Evolutionary conservation across 805 yeast genomes (phyloP), one percentile per base, ranked within the genome.

Genomic region (Starmerella roubikii): DNA sequence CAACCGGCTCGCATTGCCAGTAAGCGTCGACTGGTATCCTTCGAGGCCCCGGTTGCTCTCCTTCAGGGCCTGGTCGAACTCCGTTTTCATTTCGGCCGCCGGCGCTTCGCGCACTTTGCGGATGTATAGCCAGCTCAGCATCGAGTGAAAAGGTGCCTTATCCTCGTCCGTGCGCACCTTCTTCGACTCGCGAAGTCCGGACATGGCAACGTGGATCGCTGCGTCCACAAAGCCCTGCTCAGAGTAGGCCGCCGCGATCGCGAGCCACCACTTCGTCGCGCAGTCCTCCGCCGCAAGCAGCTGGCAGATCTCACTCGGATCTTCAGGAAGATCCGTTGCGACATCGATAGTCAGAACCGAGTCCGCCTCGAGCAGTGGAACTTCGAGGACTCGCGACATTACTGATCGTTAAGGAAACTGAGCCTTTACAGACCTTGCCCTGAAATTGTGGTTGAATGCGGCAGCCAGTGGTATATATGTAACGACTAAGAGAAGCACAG

Each of bases 341-440:
- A 80, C 68, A 53, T 85, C 88, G 49, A 91, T 72, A 37, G 83
- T 78, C 46, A 88, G 94, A 45, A 83, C 80, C 60, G 85, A 94
- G 51, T 78, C 81, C 41, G 77, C 76, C 40, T 71, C 78, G 46
- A 68, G 68, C 54, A 84, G 64, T 31, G 94, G 95, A 53, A 88
- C 78, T 57, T 75, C 80, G 48, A 74, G 53, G 39, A 59, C 55
- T 44, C 57, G 59, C 24, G 55, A 44, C 45, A 33, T 33, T n/a
- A n/a, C n/a, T n/a, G n/a, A n/a, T n/a, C n/a, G n/a, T n/a, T n/a
- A n/a, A n/a, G n/a, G n/a, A n/a, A n/a, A n/a, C n/a, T n/a, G n/a
- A n/a, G n/a, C n/a, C n/a, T n/a, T n/a, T n/a, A n/a, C n/a, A n/a
- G n/a, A n/a, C n/a, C n/a, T n/a, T n/a, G n/a, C n/a, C n/a, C n/a